phyloP scores from a whole-genome alignment of 768 basidiomycete genomes.

The Boletus edulis region DNA sequence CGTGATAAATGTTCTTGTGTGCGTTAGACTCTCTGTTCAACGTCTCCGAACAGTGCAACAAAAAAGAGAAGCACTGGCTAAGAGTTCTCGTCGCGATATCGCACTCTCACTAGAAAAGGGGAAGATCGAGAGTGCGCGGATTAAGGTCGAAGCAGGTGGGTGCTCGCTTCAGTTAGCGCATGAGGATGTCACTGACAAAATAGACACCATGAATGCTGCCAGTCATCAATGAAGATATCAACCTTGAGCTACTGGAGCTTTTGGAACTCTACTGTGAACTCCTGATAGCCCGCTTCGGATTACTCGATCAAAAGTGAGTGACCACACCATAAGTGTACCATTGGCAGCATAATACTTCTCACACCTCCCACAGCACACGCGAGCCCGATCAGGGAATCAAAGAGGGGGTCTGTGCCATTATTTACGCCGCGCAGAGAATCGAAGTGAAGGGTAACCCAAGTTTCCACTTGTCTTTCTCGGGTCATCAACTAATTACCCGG shows the following conservation, averaged over 20 bases:
- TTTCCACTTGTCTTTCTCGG: not conserved
- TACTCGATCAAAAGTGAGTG: conserved; percentile 84
- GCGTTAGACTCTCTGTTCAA: conserved; percentile 74
- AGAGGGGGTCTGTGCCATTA: conserved; percentile 86
- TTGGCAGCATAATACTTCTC: conserved; percentile 4
- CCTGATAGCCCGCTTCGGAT: conserved; percentile 86
- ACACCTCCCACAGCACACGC: conserved; percentile 47
- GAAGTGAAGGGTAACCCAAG: conserved; percentile 72
- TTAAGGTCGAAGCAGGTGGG: conserved; percentile 83
- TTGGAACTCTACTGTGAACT: conserved; percentile 94
- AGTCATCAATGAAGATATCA: conserved; percentile 85
- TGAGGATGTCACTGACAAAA: conserved; percentile 13
- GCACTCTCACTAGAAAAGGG: conserved; percentile 75
- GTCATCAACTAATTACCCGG: not conserved
- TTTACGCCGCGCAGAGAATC: conserved; percentile 88
- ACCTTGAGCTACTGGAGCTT: conserved; percentile 86
- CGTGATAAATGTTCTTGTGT: conserved; percentile 2
- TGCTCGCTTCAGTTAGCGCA: conserved; percentile 15
- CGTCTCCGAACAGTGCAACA: conserved; percentile 82
- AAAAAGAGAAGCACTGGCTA: conserved; percentile 88
- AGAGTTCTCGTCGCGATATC: conserved; percentile 72
- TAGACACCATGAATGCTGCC: conserved; percentile 11
- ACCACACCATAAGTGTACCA: not conserved
- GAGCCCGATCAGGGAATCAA: conserved; percentile 85
- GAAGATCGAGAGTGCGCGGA: conserved; percentile 79